phyloP scores from a whole-genome alignment of 805 yeast genomes.

The Groenewaldozyma salmanticensis region DNA sequence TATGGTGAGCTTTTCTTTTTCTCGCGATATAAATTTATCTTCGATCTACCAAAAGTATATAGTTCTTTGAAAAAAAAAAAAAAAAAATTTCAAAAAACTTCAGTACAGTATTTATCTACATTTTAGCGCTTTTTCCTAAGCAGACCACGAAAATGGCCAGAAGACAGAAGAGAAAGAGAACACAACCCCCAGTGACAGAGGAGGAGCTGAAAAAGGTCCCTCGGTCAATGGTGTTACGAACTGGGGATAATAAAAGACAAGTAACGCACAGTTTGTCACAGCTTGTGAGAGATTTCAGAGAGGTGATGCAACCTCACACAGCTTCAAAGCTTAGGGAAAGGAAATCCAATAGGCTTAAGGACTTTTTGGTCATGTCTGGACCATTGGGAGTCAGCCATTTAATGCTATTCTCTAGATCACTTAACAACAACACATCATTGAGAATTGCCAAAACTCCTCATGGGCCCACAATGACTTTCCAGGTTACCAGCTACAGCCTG shows the following conservation, averaged over 20 bases:
- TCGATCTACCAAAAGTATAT: neutral
- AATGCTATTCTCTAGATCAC: conserved; percentile 76
- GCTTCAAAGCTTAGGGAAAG: conserved; percentile 83
- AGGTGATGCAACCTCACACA: conserved; percentile 93
- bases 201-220: conserved; percentile 72
- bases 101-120: neutral
- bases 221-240: conserved; percentile 85
- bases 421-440: conserved; percentile 68
- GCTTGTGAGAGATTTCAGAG: conserved; percentile 77
- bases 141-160: conserved; percentile 34
- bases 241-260: conserved; percentile 54
- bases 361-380: conserved; percentile 93
- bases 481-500: conserved; percentile 65
- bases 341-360: conserved; percentile 69
- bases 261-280: conserved; percentile 76
- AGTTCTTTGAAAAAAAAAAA: neutral
- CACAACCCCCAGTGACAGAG: conserved; percentile 58
- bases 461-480: conserved; percentile 89
- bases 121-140: neutral
- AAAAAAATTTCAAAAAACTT: too few relatives aligned
- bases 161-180: conserved; percentile 70
- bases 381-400: conserved; percentile 89
- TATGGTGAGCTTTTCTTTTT: too few relatives aligned
- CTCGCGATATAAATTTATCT: too few relatives aligned
- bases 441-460: conserved; percentile 82